These are phyloP conservation scores for Saxophila tyrrhenica DNA, from an alignment of 495 filamentous ascomycete genomes.

Conservation along the genomic window DNA sequence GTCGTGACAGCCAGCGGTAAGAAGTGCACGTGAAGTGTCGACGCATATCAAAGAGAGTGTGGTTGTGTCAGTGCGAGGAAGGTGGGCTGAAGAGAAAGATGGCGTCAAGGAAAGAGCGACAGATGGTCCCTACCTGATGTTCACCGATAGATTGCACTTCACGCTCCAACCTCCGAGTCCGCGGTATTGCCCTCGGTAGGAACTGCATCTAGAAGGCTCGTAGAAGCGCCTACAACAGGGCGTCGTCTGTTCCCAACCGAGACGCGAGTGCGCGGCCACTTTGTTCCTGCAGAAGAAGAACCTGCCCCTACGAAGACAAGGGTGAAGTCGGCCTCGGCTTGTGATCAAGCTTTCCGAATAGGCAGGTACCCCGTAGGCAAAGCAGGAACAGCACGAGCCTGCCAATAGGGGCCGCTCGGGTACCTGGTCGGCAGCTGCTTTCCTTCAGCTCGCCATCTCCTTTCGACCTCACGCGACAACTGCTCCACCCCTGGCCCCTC, in stretches of 20 bases:
- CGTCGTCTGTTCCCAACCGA: background rate
- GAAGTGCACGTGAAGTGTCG: too few species aligned
- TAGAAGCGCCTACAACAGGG: background rate
- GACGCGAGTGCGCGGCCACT: background rate
- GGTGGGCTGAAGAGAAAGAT: too few species aligned
- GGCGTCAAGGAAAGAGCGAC: background rate
- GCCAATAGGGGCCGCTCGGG: background rate
- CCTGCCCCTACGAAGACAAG: background rate
- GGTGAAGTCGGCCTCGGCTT: background rate
- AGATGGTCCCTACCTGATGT: background rate
- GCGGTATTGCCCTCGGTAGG: too few species aligned
- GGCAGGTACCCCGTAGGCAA: background rate
- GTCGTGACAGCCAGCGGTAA: too few species aligned
- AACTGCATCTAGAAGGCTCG: background rate
- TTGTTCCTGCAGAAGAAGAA: too few species aligned
- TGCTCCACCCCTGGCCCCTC: too few species aligned
- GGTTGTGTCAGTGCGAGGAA: too few species aligned
- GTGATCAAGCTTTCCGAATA: background rate
- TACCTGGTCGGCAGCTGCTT: background rate
- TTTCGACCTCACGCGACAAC: background rate
- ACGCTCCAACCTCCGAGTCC: too few species aligned
- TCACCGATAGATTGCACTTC: background rate
- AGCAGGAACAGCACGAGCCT: background rate
- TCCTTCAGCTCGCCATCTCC: background rate
- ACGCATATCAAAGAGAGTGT: too few species aligned